Base-by-base conservation (phyloP, 2,329 filamentous ascomycete species). In the Sclerotinia subarctica region DNA sequence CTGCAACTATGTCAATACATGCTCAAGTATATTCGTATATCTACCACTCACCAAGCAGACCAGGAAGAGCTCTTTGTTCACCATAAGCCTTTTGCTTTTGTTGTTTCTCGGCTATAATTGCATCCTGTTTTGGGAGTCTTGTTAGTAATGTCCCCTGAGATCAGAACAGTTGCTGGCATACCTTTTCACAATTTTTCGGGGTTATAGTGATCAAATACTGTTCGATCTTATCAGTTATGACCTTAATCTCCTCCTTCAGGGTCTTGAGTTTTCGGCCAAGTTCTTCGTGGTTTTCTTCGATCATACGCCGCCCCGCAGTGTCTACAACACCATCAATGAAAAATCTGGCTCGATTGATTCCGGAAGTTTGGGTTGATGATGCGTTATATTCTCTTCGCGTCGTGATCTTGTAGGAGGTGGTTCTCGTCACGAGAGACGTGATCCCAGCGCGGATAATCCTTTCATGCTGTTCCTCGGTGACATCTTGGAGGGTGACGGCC, bases 291-390 rank as follows among this genome's bases (percentile, higher is more conserved):
- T 82, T 83, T 21, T 81, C 81, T 69, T 87, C 82, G 21, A 95
- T 77, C 64, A 88, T 84, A 19, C 80, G 78, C 76, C 90, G 92
- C 69, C 85, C 88, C 29, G 85, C 81, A 5, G 80, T 80, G 75
- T 96, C 92, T 8, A 93, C 84, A 3, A 91, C 89, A 70, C 92
- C 88, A 57, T 93, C 88, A 0, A 89, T 93, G 88, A 95, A 97
- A 74, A 85, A 86, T 47, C 77, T 81, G 5, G 92, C 92, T 2
- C 78, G 79, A 21, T 78, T 81, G 19, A 97, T 80, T 66, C 81
- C 81, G 47, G 82, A 85, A 19, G 90, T 88, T 29, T 84, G 82
- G 0, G 91, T 93, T 1, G 92, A 92, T 59, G 86, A 86, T 19
- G 90, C 92, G 59, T 84, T 81, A 78, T 97, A 97, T 77, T 98